phyloP scores from a whole-genome alignment of 176 grass and related monocot species.

The Carex myosuroides region DNA sequence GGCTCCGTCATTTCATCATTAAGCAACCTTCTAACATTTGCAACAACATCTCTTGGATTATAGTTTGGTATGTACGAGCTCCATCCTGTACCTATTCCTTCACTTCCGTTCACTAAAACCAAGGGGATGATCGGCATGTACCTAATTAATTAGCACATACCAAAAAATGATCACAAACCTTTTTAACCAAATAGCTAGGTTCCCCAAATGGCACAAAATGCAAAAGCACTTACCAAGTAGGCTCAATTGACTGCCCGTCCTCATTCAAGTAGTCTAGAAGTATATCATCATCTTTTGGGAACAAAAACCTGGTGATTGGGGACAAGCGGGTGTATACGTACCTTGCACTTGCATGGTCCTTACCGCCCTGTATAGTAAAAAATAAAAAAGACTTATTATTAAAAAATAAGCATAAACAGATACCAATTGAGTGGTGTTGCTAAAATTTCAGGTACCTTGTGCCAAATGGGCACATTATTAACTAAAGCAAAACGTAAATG shows the following conservation, averaged over 20 bases:
- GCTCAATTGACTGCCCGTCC: constrained; percentile 43
- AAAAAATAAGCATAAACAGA: neutral
- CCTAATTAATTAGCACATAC: constrained; percentile 7
- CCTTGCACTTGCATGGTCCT: constrained; percentile 50
- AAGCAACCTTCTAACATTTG: constrained; percentile 36
- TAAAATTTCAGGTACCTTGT: neutral
- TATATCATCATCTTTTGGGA: constrained; percentile 42
- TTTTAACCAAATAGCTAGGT: neutral
- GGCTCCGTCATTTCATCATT: constrained; percentile 33
- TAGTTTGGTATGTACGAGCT: constrained; percentile 46
- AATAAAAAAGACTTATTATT: neutral
- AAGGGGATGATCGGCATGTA: constrained; percentile 41
- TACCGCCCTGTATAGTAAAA: constrained; percentile 30
- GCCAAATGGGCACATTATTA: neutral
- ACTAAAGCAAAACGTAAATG: neutral
- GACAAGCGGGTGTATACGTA: constrained; percentile 36
- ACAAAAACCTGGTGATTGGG: constrained; percentile 35
- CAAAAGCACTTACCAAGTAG: constrained; percentile 24
- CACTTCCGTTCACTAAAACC: constrained; percentile 43
- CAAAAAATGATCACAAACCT: neutral
- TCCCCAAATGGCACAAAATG: neutral
- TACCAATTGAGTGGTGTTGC: neutral
- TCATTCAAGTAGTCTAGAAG: constrained; percentile 46
- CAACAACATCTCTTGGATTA: constrained; percentile 44
- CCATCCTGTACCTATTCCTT: constrained; percentile 54